Percentiles rank a stretch among this genome's conserved stretches.
Evolutionary conservation across 177 flowering plant genomes (phyloP).

Genomic region (Vitis hybrid): DNA sequence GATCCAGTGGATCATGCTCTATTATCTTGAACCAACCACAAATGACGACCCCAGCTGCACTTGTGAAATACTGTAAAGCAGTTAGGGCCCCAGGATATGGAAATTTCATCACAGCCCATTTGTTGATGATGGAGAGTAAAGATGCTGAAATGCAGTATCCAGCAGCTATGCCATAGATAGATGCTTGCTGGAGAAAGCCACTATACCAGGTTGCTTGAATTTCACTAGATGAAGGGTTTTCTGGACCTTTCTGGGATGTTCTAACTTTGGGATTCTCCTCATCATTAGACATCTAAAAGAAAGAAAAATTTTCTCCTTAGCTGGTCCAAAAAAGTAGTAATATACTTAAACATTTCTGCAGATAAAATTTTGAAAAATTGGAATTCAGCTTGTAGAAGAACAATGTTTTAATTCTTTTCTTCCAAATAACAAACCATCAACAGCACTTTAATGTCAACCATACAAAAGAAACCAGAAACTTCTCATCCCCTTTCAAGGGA

Average conservation of each 20-base stretch:
- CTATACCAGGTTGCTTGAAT: conserved; percentile 43
- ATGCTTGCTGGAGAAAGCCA: conserved; percentile 54
- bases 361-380: too few relatives aligned
- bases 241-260: conserved; percentile 18
- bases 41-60: conserved; percentile 69
- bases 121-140: conserved; percentile 87
- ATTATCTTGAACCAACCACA: conserved; percentile 59
- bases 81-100: conserved; percentile 94
- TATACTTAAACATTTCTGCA: too few relatives aligned
- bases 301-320: too few relatives aligned
- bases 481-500: too few relatives aligned
- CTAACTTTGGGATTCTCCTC: conserved; percentile 42
- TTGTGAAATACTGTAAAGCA: conserved; percentile 89
- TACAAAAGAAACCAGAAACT: too few relatives aligned
- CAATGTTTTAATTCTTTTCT: too few relatives aligned
- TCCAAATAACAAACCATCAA: too few relatives aligned
- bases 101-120: conserved; percentile 95
- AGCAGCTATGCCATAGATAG: conserved; percentile 80
- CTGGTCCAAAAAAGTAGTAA: too few relatives aligned
- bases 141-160: conserved; percentile 97
- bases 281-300: conserved; percentile 46
- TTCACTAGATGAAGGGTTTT: conserved; percentile 19
- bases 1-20: conserved; percentile 72
- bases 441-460: too few relatives aligned
- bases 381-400: too few relatives aligned